Base-by-base conservation (phyloP, 73 alveolate genomes). In the Paramecium caudatum region DNA sequence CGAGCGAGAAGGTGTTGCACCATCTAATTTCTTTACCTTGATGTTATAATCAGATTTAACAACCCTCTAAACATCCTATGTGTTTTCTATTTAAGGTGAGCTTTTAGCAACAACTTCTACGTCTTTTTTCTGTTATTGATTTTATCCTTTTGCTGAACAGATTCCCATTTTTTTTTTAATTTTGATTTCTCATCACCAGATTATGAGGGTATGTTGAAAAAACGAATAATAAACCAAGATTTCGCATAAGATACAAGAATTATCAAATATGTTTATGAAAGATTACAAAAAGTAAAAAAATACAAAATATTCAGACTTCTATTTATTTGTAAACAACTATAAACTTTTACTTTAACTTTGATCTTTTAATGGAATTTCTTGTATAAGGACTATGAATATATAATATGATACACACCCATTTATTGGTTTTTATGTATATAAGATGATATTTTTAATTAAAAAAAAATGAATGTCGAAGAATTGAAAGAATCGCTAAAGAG, bases 381-480 rank as follows among this genome's bases (percentile, higher is more conserved):
- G 48, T 6, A 39, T 39, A 39, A 39, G 48, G 9, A 39, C 48
- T 55, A 55, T 55, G 23, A 39, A 39, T 39, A 6, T 41, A 41
- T 41, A 41, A 41, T 5, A 55, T 55, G 80, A 55, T 55, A 55
- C 80, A 55, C 16, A 55, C 2, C 80, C 30, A 55, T 55, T 55
- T 55, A 55, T 55, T 55, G 23, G 80, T 55, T 12, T 55, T 37
- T 55, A 55, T 55, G 2, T 55, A 55, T 55, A 55, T 27, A 27
- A 17, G 80, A 43, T 55, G 80, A 55, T 55, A 55, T 55, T n/a
- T n/a, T 55, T 55, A 55, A 55, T 55, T 55, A 55, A n/a, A n/a
- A n/a, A n/a, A n/a, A n/a, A 55, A 55, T 55, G 80, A 55, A 74
- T 37, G 10, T 41, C 30, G 88, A 74, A 41, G 88, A 74, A 25